These are phyloP conservation scores for Nicotiana obtusifolia DNA, from an alignment of 257 asterid genomes.

Conservation along the genomic window DNA sequence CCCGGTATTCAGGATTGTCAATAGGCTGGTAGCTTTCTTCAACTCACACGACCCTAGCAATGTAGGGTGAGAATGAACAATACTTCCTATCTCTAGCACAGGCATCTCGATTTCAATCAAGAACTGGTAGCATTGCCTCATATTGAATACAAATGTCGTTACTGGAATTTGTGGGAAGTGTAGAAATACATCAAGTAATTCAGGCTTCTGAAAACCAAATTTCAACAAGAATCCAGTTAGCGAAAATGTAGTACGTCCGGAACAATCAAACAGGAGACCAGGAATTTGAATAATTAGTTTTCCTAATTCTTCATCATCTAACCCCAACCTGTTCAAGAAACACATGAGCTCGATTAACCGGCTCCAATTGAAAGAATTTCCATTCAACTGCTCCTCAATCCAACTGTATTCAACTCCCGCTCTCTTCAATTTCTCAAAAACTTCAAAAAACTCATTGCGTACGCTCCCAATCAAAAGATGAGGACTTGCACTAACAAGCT, in stretches of 20 bases:
- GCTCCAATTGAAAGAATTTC: conserved; percentile 43
- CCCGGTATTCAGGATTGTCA: conserved; percentile 29
- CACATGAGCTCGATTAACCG: conserved; percentile 34
- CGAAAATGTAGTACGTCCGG: conserved; percentile 37
- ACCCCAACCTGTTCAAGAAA: conserved; percentile 35
- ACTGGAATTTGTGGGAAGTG: conserved; percentile 42
- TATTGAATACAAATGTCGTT: conserved; percentile 30
- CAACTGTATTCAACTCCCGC: conserved; percentile 33
- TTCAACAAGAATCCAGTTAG: conserved; percentile 48
- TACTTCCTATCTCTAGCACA: conserved; percentile 32
- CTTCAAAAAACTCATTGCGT: conserved; percentile 25
- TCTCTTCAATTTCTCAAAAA: conserved; percentile 37
- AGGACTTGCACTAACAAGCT: conserved; percentile 51
- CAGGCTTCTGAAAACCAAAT: conserved; percentile 37
- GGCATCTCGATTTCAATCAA: conserved; percentile 49
- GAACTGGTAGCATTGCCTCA: conserved; percentile 39
- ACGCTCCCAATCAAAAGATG: conserved; percentile 37
- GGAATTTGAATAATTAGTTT: conserved; percentile 34
- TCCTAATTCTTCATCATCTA: conserved; percentile 35
- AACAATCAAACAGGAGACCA: conserved; percentile 40
- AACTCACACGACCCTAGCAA: conserved; percentile 53
- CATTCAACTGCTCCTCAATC: conserved; percentile 41
- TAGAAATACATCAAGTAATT: conserved; percentile 28
- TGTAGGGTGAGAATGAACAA: conserved; percentile 31
- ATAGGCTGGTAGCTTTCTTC: conserved; percentile 37